Evolutionary conservation across 1,284 basidiomycete genomes (phyloP).

Genomic region (Fomitopsis palustris): DNA sequence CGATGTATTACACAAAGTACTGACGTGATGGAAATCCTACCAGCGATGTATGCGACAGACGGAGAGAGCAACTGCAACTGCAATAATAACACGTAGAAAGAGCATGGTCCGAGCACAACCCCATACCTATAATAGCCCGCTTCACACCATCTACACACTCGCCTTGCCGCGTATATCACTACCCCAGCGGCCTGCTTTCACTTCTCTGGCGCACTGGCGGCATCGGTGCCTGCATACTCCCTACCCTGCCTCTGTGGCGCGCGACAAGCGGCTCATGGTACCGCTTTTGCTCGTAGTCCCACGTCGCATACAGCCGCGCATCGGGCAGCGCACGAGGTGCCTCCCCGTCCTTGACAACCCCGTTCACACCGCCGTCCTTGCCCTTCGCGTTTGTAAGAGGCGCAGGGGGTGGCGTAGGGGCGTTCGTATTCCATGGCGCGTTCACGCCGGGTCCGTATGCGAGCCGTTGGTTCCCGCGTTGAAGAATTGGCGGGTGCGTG

Average conservation of each 20-base stretch:
- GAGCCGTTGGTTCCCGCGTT: conserved; percentile 53
- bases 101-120: background rate
- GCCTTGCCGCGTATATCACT: background rate
- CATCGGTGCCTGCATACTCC: conserved; percentile 21
- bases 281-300: conserved; percentile 70
- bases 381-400: conserved; percentile 31
- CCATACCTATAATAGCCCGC: background rate
- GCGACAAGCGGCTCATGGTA: conserved; percentile 46
- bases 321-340: conserved; percentile 51
- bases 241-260: conserved; percentile 25
- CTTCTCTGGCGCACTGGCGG: conserved; percentile 19
- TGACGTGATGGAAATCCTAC: background rate
- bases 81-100: background rate
- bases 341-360: conserved; percentile 12
- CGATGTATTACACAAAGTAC: background rate
- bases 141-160: background rate
- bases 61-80: background rate
- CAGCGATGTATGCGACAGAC: background rate
- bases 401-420: conserved; percentile 26
- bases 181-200: conserved; percentile 18
- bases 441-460: conserved; percentile 58
- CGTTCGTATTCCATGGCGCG: conserved; percentile 61
- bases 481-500: conserved; percentile 56
- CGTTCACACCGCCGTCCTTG: conserved; percentile 20
- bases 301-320: conserved; percentile 68